Evolutionary conservation across 148 eudicot genomes (phyloP), one percentile per base, ranked within the genome.

Genomic region (Vaccinium corymbosum): DNA sequence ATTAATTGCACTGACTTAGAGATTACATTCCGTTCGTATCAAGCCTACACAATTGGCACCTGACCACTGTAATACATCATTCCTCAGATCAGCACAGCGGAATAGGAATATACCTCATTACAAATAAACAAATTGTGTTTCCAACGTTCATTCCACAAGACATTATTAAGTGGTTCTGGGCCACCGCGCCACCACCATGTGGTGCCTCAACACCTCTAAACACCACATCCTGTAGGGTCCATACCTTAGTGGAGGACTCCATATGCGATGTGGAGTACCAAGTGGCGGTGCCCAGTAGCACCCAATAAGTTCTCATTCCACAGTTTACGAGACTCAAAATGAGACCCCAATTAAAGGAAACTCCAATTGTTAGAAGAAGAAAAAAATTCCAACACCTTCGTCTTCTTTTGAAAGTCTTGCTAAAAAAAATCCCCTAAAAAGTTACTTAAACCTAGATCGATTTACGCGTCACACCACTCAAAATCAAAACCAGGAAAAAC

Each of bases 371-470:
- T 16, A 7, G 17, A 72, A 72, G 29, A 42, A 38, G 17, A 17
- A 6, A 35, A 72, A 72, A 42, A 38, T 1, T 19, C 42, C 19
- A 29, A 7, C 3, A 72, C 10, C 48, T 32, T 4, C 20, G 7
- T 5, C 20, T 11, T 10, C 32, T 27, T 68, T 29, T 10, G 0
- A 32, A 15, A 25, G 7, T 19, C 35, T 59, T 25, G 66, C 66
- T 4, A 12, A 12, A 15, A 20, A 50, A 62, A 49, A 77, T 25
- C 81, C 61, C 74, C 62, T 6, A 7, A 27, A 75, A 7, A 4
- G 50, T 27, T 15, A 38, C 57, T 1, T 15, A 64, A 84, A 51
- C 76, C 77, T 84, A 55, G 76, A 79, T 84, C 85, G 50, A 75
- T 42, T 78, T 59, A 42, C 74, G 46, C 38, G 56, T 17, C 70